A percentile compares a stretch with the other conserved stretches of the same genome.
phyloP scores from a whole-genome alignment of 768 basidiomycete species.

The Pseudohyphozyma bogoriensis region DNA sequence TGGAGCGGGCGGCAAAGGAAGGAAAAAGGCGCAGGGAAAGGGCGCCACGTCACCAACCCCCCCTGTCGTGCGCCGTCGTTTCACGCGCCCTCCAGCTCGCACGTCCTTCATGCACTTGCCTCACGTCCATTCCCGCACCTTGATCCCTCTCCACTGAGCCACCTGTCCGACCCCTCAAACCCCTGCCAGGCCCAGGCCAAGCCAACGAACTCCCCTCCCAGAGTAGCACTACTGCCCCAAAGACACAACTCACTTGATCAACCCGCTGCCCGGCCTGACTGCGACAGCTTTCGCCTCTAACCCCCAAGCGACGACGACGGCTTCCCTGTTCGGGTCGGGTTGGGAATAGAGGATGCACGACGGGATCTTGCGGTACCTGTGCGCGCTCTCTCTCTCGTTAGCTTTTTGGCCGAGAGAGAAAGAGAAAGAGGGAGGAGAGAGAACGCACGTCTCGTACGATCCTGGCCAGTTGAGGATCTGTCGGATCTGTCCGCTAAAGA shows the following conservation, averaged over 20 bases:
- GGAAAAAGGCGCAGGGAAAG: too few relatives aligned
- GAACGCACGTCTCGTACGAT: constrained; percentile 57
- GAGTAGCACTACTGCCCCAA: too few relatives aligned
- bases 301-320: constrained; percentile 71
- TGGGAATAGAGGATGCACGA: constrained; percentile 64
- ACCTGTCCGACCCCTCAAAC: too few relatives aligned
- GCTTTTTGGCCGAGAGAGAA: constrained; percentile 11
- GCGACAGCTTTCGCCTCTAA: constrained; percentile 74
- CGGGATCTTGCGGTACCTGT: constrained; percentile 44
- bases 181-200: too few relatives aligned
- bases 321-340: constrained; percentile 46
- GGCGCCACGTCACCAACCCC: too few relatives aligned
- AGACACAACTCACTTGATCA: constrained; percentile 50
- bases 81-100: too few relatives aligned
- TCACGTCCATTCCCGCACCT: too few relatives aligned
- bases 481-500: constrained; percentile 65
- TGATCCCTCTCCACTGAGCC: too few relatives aligned
- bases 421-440: not conserved
- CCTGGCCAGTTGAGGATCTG: constrained; percentile 82
- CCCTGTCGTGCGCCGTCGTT: too few relatives aligned
- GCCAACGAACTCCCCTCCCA: too few relatives aligned
- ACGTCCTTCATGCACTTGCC: too few relatives aligned
- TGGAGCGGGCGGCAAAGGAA: too few relatives aligned
- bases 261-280: constrained; percentile 57
- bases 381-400: not conserved